Evolutionary conservation across 306 rosid genomes (phyloP).

Genomic region (Geum urbanum): DNA sequence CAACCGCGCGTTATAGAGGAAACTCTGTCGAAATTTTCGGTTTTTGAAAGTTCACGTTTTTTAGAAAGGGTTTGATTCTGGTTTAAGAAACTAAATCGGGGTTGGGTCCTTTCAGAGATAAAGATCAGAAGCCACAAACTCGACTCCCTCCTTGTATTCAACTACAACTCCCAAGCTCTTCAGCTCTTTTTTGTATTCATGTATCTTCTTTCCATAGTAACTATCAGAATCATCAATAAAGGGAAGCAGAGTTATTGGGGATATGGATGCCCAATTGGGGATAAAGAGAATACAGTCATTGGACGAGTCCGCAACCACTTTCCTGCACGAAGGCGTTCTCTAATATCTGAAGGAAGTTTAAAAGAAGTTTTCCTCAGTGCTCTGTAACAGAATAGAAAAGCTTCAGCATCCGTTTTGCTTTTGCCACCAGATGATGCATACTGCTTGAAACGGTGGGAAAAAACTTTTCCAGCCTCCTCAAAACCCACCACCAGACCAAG

Average conservation of each 20-base stretch:
- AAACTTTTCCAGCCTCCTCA: slow-evolving; percentile 34
- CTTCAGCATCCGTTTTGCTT: slow-evolving; percentile 28
- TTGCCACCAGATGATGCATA: slow-evolving; percentile 30
- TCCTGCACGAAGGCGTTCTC: slow-evolving; percentile 4
- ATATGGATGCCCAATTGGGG: slow-evolving; percentile 54
- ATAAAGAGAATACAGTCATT: slow-evolving; percentile 50
- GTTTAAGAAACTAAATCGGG: too few species aligned
- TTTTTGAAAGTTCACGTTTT: too few species aligned
- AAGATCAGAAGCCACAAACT: slow-evolving; percentile 37
- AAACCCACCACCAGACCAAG: slow-evolving; percentile 54
- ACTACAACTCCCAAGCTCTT: slow-evolving; percentile 47
- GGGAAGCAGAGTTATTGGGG: slow-evolving; percentile 56
- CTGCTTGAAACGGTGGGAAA: slow-evolving; percentile 36
- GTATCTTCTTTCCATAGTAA: slow-evolving; percentile 39
- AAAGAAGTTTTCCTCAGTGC: slow-evolving; percentile 17
- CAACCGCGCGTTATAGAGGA: too few species aligned
- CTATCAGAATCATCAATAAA: slow-evolving; percentile 51
- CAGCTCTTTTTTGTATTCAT: slow-evolving; percentile 46
- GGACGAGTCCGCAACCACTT: slow-evolving; percentile 55
- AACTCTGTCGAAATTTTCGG: too few species aligned
- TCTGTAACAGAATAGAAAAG: slow-evolving; percentile 50
- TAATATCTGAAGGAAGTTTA: slow-evolving; percentile 28
- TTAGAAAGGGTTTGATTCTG: too few species aligned
- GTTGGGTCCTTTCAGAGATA: too few species aligned
- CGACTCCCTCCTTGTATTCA: slow-evolving; percentile 42